Base-by-base conservation (phyloP, 2,329 filamentous ascomycete species). In the Ceratocystis eucalypticola region DNA sequence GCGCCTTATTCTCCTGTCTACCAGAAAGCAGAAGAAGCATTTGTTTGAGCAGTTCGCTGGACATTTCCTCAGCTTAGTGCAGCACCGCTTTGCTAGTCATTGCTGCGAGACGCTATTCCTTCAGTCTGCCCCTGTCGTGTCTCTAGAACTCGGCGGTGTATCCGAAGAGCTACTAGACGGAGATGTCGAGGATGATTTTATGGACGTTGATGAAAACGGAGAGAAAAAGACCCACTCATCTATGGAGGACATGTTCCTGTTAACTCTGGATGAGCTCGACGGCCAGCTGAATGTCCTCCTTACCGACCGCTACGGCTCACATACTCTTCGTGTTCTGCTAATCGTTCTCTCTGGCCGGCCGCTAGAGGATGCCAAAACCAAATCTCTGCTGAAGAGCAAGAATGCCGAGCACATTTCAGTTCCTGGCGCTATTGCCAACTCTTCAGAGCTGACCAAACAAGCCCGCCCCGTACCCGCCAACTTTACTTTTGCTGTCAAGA, bases 41-140 rank as follows among this genome's bases (percentile, higher is more conserved):
- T 77, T 99, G 22, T 97, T 97, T 74, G 83, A 84, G 70, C 90
- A 88, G 57, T 96, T 97, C 74, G 86, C 81, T 22, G 87, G 88
- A 44, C 89, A 97, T 76, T 96, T 97, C 76, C 79, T 93, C 67
- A 88, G 92, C 71, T 82, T 99, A 33, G 86, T 96, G 64, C 92
- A 95, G 74, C 94, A 99, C 77, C 88, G 94, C 20, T 99, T 99
- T 72, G 94, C 94, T 4, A 96, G 92, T 68, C 94, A 99, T 78
- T 97, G 93, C 77, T 96, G 92, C 74, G 94, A 99, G 77, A 90
- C 90, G 30, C 81, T 99, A 41, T 97, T 99, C 75, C 80, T 92
- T 62, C 85, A 89, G 70, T 88, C 89, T 1, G 92, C 92, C 0
- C 87, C 89, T 0, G 77, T 88, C 10, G 88, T 96, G 46, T 88